Conservation (phyloP, 208 protist genomes). For the Leptomonas seymouri region DNA sequence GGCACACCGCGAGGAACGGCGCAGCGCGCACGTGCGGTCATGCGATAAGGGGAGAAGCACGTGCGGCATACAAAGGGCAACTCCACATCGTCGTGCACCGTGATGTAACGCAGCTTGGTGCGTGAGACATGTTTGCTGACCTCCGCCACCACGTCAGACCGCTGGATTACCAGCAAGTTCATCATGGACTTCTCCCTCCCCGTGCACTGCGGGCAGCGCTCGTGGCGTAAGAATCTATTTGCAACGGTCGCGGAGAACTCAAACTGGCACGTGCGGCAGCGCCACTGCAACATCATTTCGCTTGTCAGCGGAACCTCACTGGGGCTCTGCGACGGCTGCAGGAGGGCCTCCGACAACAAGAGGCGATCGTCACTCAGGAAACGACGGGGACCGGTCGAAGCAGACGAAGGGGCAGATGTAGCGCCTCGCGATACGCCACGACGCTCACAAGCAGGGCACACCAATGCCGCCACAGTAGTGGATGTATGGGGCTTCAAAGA, state of each 20-base stretch:
- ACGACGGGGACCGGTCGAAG: constrained; percentile 1
- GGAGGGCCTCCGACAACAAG: constrained; percentile 57
- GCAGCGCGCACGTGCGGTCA: constrained; percentile 69
- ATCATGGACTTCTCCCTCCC: constrained; percentile 43
- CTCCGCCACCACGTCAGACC: constrained; percentile 76
- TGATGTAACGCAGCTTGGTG: constrained; percentile 48
- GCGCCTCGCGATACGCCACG: constrained; percentile 23
- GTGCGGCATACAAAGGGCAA: constrained; percentile 76
- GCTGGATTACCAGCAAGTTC: constrained; percentile 71
- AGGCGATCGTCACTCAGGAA: constrained; percentile 50
- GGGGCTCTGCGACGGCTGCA: constrained; percentile 64
- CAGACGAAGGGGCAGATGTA: background rate
- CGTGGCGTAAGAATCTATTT: constrained; percentile 55
- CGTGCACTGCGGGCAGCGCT: constrained; percentile 75
- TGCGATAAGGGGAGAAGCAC: constrained; percentile 70
- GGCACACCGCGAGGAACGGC: constrained; percentile 38
- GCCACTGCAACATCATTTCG: constrained; percentile 59
- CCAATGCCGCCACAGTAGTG: constrained; percentile 8
- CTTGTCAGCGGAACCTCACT: constrained; percentile 44
- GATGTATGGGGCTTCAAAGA: background rate
- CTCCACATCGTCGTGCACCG: constrained; percentile 58
- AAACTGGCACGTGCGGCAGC: constrained; percentile 61
- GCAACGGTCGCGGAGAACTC: constrained; percentile 59
- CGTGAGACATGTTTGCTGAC: constrained; percentile 53
- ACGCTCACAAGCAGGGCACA: constrained; percentile 70